Conservation (phyloP, 805 yeast species). For the Ogataea sp. region DNA sequence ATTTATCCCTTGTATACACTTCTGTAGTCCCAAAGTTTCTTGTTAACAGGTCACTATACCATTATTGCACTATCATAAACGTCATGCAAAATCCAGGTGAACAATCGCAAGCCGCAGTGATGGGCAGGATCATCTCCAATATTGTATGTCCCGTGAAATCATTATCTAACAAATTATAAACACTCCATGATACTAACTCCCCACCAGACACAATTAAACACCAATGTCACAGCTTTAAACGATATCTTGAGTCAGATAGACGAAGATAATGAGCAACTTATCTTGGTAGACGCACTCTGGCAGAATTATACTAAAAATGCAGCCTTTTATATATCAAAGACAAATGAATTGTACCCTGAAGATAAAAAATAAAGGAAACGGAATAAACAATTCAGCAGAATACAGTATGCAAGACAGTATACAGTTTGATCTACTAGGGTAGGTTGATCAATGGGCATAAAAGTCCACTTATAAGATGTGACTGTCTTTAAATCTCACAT, state of each 20-base stretch:
- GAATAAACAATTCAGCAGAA: not conserved
- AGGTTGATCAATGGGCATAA: too few species aligned
- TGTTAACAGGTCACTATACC: too few species aligned
- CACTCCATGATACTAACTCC: not conserved
- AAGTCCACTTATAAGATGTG: too few species aligned
- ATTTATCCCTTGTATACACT: too few species aligned
- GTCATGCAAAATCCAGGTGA: constrained; percentile 79
- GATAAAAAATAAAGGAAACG: constrained; percentile 7
- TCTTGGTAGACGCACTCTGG: constrained; percentile 71
- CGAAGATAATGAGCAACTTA: constrained; percentile 59
- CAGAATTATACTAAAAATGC: constrained; percentile 65
- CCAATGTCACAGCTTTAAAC: constrained; percentile 59
- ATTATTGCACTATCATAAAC: too few species aligned
- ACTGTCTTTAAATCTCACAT: too few species aligned
- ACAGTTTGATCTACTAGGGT: too few species aligned
- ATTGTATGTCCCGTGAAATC: not conserved
- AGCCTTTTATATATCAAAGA: constrained; percentile 59
- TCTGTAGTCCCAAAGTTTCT: too few species aligned
- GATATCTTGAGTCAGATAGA: constrained; percentile 53
- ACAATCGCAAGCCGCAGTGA: constrained; percentile 66
- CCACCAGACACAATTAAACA: constrained; percentile 59
- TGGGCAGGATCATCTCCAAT: constrained; percentile 40
- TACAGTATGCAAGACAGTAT: too few species aligned
- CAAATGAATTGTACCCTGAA: constrained; percentile 43
- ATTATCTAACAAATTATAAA: constrained; percentile 2